phyloP scores from a whole-genome alignment of 371 early-diverging fungal genomes.

The Mortierella sp. region DNA sequence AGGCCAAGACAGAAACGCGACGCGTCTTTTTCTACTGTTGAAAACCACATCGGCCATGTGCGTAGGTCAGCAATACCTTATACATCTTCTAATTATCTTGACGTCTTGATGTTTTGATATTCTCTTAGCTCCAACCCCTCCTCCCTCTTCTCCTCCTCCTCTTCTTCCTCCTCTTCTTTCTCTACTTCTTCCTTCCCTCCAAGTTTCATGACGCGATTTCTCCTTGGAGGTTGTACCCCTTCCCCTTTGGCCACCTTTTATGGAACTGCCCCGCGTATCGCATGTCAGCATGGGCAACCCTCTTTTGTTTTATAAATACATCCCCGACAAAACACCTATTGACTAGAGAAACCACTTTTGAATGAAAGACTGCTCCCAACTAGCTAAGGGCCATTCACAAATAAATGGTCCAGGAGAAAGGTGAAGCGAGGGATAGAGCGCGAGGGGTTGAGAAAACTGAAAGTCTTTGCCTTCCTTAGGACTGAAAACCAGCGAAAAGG shows the following conservation, averaged over 20 bases:
- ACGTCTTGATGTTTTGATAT: neutral
- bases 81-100: neutral
- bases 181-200: neutral
- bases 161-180: neutral
- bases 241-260: neutral
- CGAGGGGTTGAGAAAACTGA: neutral
- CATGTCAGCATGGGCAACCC: neutral
- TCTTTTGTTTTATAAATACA: no score
- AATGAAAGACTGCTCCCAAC: no score
- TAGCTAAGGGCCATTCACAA: neutral
- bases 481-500: neutral
- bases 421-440: neutral
- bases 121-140: neutral
- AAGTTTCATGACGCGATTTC: neutral
- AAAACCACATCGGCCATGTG: neutral
- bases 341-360: no score
- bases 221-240: neutral
- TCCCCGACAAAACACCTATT: neutral
- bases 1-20: no score
- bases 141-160: neutral
- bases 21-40: neutral
- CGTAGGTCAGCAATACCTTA: neutral
- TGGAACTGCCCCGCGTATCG: neutral
- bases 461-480: neutral
- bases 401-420: neutral